Evolutionary conservation across 352 stramenopile genomes (phyloP).

Genomic region (Phytopythium boreale): DNA sequence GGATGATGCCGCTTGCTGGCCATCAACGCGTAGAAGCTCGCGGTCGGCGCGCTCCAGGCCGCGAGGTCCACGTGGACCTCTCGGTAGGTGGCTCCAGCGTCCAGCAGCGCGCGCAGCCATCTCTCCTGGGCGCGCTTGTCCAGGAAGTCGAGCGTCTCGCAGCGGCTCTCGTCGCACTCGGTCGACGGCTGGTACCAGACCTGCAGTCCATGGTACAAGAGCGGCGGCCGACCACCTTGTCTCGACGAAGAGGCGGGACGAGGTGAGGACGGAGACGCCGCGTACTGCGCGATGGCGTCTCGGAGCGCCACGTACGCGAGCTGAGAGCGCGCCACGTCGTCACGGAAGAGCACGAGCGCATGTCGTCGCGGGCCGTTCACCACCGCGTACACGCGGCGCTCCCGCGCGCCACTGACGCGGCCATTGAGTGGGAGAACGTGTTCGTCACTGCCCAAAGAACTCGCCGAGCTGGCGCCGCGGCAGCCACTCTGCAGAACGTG

Average conservation of each 20-base stretch:
- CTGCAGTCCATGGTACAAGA: slow-evolving; percentile 16
- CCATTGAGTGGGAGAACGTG: background rate
- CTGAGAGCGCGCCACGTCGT: slow-evolving; percentile 24
- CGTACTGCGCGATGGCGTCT: slow-evolving; percentile 32
- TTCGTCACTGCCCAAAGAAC: background rate
- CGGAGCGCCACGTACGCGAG: slow-evolving; percentile 19
- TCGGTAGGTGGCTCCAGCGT: slow-evolving; percentile 40
- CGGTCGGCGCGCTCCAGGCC: slow-evolving; percentile 26
- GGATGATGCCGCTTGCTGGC: slow-evolving; percentile 21
- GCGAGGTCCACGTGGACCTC: slow-evolving; percentile 31
- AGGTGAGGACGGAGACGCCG: background rate
- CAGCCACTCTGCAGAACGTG: background rate
- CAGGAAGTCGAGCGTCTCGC: slow-evolving; percentile 27
- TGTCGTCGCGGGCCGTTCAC: slow-evolving; percentile 29
- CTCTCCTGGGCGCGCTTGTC: slow-evolving; percentile 38
- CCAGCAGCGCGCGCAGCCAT: slow-evolving; percentile 45
- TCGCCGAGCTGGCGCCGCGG: slow-evolving; percentile 1
- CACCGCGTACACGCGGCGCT: slow-evolving; percentile 25
- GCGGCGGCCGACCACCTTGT: background rate
- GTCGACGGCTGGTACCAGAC: slow-evolving; percentile 14
- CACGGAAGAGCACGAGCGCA: slow-evolving; percentile 27
- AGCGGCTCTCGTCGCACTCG: slow-evolving; percentile 10
- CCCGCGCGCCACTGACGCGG: slow-evolving; percentile 3
- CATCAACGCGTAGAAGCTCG: slow-evolving; percentile 72
- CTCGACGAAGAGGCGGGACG: background rate